phyloP scores from a whole-genome alignment of 352 stramenopile species.

The Phytopythium ostracodes region DNA sequence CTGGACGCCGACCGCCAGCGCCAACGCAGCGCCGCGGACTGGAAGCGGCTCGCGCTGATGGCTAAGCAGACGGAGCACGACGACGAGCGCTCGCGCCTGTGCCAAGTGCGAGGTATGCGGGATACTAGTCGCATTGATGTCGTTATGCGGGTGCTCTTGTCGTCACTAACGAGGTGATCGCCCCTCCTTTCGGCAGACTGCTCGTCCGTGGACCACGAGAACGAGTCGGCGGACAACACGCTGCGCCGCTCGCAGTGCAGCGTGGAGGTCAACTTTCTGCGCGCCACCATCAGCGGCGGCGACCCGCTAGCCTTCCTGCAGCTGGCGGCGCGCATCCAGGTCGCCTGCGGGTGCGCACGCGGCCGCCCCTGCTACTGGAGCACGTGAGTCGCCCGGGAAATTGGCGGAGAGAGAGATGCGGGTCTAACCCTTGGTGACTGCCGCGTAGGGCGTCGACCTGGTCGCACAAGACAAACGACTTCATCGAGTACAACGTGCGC shows the following conservation, averaged over 20 bases:
- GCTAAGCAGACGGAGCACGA: conserved; percentile 8
- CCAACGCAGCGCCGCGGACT: conserved; percentile 11
- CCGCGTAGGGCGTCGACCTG: conserved; percentile 32
- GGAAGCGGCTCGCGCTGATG: conserved; percentile 34
- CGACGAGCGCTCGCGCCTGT: conserved; percentile 25
- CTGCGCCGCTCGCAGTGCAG: conserved; percentile 37
- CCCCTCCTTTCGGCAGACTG: conserved; percentile 34
- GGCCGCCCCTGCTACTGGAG: conserved; percentile 76
- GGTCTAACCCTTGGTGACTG: not conserved
- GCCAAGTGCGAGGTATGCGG: conserved; percentile 31
- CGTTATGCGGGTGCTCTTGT: no score
- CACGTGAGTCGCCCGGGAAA: conserved; percentile 36
- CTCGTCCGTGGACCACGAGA: conserved; percentile 45
- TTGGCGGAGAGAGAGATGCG: no score
- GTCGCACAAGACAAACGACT: conserved; percentile 36
- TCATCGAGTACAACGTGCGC: conserved; percentile 59
- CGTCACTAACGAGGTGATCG: no score
- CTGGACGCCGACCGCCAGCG: not conserved
- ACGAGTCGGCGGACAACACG: conserved; percentile 46
- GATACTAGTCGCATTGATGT: no score
- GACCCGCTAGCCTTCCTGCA: conserved; percentile 31
- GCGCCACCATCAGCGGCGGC: conserved; percentile 10
- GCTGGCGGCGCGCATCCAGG: conserved; percentile 43
- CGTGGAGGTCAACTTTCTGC: conserved; percentile 25
- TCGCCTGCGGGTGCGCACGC: conserved; percentile 64